A percentile compares a stretch with the other conserved stretches of the same genome.
Evolutionary conservation across 2,329 filamentous ascomycete genomes (phyloP).

Genomic region (Colletotrichum sp.): DNA sequence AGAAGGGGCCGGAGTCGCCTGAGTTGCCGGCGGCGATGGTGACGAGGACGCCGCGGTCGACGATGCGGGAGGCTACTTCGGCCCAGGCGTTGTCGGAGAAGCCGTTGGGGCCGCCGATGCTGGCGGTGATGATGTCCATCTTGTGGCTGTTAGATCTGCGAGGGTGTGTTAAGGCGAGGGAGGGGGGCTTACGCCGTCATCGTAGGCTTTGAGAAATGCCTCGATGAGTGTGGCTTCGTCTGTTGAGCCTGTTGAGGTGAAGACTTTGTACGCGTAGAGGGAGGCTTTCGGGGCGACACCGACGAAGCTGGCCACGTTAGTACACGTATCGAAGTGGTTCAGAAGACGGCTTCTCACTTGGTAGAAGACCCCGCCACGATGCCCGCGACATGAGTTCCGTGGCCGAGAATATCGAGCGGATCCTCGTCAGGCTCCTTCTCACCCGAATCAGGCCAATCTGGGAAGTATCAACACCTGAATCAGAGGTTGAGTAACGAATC

Average conservation of each 20-base stretch:
- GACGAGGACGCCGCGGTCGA: conserved; percentile 51
- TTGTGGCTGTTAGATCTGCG: neutral
- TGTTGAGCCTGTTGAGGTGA: conserved; percentile 22
- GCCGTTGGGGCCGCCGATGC: conserved; percentile 43
- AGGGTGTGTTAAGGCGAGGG: fast-evolving
- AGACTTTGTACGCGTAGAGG: conserved; percentile 32
- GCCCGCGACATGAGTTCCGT: conserved; percentile 40
- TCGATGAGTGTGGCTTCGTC: conserved; percentile 43
- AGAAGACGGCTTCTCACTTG: fast-evolving
- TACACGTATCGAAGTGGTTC: neutral
- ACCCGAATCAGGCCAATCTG: conserved; percentile 29
- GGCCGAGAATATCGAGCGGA: conserved; percentile 22
- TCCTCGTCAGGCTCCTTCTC: neutral
- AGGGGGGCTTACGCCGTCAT: conserved; percentile 28
- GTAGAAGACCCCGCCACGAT: conserved; percentile 31
- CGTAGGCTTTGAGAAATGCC: conserved; percentile 38
- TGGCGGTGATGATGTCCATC: conserved; percentile 47
- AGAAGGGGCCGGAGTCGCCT: conserved; percentile 55
- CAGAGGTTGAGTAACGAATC: conserved; percentile 16
- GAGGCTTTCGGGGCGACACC: conserved; percentile 34
- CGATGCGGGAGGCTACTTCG: conserved; percentile 42
- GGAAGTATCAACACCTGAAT: conserved; percentile 23
- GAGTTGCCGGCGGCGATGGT: conserved; percentile 58
- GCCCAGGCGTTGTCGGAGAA: conserved; percentile 39
- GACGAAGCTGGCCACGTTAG: conserved; percentile 2